Evolutionary conservation across 1,284 basidiomycete genomes (phyloP).

Genomic region (Cryptococcus hybrid): DNA sequence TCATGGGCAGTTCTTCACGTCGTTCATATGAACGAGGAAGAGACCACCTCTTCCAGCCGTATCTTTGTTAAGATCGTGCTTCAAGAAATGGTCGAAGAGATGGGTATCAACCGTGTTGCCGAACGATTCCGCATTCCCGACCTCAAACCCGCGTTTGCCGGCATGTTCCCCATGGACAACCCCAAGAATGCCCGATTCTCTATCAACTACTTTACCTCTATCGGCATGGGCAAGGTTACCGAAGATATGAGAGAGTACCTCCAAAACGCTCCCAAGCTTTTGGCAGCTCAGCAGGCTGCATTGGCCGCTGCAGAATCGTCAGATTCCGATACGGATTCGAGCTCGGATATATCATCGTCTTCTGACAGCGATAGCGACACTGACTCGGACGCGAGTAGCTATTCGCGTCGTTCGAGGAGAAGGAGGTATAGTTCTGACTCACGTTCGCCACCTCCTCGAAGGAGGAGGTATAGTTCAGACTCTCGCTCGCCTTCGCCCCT

Average conservation of each 20-base stretch:
- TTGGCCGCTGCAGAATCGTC: slow-evolving; percentile 59
- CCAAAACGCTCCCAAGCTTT: slow-evolving; percentile 85
- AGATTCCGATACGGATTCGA: slow-evolving; percentile 46
- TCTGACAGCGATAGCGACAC: slow-evolving; percentile 26
- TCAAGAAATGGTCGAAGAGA: slow-evolving; percentile 87
- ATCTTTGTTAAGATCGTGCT: slow-evolving; percentile 98
- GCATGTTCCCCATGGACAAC: slow-evolving; percentile 94
- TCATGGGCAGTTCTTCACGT: slow-evolving; percentile 84
- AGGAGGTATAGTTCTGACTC: slow-evolving; percentile 16
- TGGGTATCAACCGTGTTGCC: slow-evolving; percentile 79
- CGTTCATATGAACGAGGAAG: slow-evolving; percentile 94
- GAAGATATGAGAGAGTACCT: slow-evolving; percentile 97
- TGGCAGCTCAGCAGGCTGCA: slow-evolving; percentile 88
- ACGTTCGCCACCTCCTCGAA: slow-evolving; percentile 25
- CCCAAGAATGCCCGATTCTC: slow-evolving; percentile 96
- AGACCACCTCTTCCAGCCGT: slow-evolving; percentile 92
- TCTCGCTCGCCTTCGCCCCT: slow-evolving; percentile 1
- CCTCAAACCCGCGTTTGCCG: slow-evolving; percentile 67
- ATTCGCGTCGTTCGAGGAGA: slow-evolving; percentile 14
- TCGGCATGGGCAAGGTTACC: slow-evolving; percentile 85
- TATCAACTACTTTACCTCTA: slow-evolving; percentile 97
- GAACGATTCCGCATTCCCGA: slow-evolving; percentile 86
- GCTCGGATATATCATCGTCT: slow-evolving; percentile 51
- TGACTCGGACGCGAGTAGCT: slow-evolving; percentile 16
- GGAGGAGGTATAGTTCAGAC: slow-evolving; percentile 15